Percentiles rank a stretch among this genome's conserved stretches.
These are phyloP conservation scores for Turritis glabra DNA, from an alignment of 345 rosid genomes.

Conservation along the genomic window DNA sequence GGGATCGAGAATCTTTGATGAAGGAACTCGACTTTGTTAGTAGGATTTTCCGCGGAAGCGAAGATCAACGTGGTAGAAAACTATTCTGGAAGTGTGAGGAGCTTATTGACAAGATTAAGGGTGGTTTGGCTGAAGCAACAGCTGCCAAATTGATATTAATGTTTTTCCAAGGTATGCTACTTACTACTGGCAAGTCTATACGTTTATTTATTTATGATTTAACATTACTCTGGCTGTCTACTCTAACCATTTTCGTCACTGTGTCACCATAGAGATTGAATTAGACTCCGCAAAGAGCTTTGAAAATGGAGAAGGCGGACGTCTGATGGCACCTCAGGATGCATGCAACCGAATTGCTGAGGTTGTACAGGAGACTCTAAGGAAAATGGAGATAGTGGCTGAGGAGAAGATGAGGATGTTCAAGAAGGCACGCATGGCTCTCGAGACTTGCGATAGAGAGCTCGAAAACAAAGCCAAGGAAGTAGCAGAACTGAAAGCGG, in stretches of 20 bases:
- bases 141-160: conserved; percentile 72
- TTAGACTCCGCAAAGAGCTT: conserved; percentile 70
- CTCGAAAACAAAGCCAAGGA: conserved; percentile 92
- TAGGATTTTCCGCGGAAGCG: conserved; percentile 83
- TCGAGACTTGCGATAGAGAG: conserved; percentile 84
- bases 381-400: conserved; percentile 94
- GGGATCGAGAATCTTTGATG: conserved; percentile 80
- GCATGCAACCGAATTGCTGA: conserved; percentile 92
- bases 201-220: background rate
- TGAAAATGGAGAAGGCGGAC: conserved; percentile 76
- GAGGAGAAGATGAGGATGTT: conserved; percentile 93
- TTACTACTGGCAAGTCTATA: background rate
- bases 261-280: conserved; percentile 57
- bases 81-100: conserved; percentile 91
- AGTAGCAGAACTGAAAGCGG: conserved; percentile 64
- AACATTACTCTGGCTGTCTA: background rate
- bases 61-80: conserved; percentile 80
- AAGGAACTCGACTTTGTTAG: conserved; percentile 91
- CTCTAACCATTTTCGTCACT: background rate
- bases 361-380: conserved; percentile 86
- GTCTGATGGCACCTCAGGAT: conserved; percentile 83
- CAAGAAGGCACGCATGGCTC: conserved; percentile 77
- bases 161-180: conserved; percentile 75
- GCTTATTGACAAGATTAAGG: conserved; percentile 75
- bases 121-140: conserved; percentile 64